Conservation (phyloP, 176 grass and related monocot genomes). For the Pontederia crassipes region DNA sequence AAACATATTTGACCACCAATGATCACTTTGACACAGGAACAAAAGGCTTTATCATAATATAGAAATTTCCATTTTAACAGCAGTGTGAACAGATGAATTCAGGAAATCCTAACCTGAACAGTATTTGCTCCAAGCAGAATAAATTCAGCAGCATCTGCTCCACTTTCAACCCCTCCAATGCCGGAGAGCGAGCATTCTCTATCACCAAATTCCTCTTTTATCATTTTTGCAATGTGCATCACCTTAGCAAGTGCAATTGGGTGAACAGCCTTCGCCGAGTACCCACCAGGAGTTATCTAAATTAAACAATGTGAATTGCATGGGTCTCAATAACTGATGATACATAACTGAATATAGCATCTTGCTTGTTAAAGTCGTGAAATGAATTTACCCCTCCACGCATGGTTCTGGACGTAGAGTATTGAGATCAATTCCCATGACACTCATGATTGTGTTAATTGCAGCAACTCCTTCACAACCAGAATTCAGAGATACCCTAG, state of each 20-base stretch:
- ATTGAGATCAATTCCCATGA: constrained; percentile 93
- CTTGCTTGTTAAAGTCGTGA: too few relatives aligned
- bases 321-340: not conserved
- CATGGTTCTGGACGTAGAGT: constrained; percentile 80
- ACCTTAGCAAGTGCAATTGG: constrained; percentile 93
- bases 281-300: constrained; percentile 88
- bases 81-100: not conserved
- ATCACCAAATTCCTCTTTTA: constrained; percentile 65
- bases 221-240: constrained; percentile 89
- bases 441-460: constrained; percentile 99
- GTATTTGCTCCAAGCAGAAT: constrained; percentile 91
- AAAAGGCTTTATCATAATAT: not conserved
- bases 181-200: constrained; percentile 68
- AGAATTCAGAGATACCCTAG: constrained; percentile 70
- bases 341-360: not conserved
- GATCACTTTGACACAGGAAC: too few relatives aligned
- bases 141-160: constrained; percentile 83
- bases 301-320: not conserved
- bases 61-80: not conserved
- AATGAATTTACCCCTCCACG: constrained; percentile 74
- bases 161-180: constrained; percentile 87
- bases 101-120: constrained; percentile 55
- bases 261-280: constrained; percentile 89
- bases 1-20: too few relatives aligned
- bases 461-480: constrained; percentile 87